phyloP scores from a whole-genome alignment of 2,329 filamentous ascomycete species.

The Botrytis fragariae region DNA sequence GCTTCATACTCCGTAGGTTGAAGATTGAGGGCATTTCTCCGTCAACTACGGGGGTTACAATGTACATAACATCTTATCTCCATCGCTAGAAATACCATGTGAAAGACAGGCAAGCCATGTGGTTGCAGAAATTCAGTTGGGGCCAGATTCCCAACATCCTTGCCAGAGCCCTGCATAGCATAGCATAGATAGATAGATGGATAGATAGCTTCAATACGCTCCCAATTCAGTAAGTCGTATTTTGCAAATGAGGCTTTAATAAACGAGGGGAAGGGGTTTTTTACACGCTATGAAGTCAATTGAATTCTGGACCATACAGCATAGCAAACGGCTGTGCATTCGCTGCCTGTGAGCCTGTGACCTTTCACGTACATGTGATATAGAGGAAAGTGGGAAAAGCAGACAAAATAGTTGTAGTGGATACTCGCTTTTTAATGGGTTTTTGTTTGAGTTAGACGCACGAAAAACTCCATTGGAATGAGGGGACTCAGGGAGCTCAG shows the following conservation, averaged over 20 bases:
- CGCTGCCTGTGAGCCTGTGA: not conserved
- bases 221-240: conserved; percentile 1
- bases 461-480: not conserved
- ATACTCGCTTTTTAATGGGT: not conserved
- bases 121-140: not conserved
- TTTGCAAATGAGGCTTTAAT: not conserved
- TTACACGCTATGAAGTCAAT: not conserved
- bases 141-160: not conserved
- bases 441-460: not conserved
- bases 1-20: not conserved
- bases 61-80: not conserved
- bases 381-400: not conserved
- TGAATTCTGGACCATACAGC: not conserved
- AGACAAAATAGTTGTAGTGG: not conserved
- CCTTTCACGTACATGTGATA: not conserved
- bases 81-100: not conserved
- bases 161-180: not conserved
- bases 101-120: conserved; percentile 4
- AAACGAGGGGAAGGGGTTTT: not conserved
- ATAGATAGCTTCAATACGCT: not conserved
- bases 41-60: not conserved
- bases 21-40: not conserved
- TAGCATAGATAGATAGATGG: not conserved
- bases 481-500: not conserved
- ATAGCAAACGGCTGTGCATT: not conserved